Evolutionary conservation across 2,329 filamentous ascomycete species (phyloP), one percentile per base, ranked within the genome.

Genomic region (Cordyceps cateniannulata): DNA sequence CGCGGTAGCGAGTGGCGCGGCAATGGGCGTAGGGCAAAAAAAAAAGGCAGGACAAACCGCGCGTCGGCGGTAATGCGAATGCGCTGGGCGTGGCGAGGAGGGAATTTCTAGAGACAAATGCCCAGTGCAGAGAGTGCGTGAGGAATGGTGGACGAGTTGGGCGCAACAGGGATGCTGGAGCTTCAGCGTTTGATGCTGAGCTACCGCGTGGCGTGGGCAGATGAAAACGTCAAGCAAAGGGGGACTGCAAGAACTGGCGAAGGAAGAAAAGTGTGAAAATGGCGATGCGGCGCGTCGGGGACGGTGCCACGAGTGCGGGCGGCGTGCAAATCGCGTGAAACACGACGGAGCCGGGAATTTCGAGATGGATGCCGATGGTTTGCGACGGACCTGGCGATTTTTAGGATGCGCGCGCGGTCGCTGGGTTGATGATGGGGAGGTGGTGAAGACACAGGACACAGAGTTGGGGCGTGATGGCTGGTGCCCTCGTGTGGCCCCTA

Each of bases 381-480:
- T 79, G 78, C 77, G 77, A 79, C 77, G 75, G 79, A 79, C 80
- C 77, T 79, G 79, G 80, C 77, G 81, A 82, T 82, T 80, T 82
- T 82, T 79, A 75, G 69, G 80, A 84, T 84, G 81, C 81, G 81
- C 81, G 81, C 79, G 72, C 76, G 32, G 32, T 80, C 74, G 75
- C 76, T 75, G 69, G n/a, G 69, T 74, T 76, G 74, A 77, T 77
- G 76, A 79, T 77, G 76, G 74, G 77, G 78, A 79, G 69, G 73
- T 78, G 77, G 78, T 79, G 77, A 79, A 77, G 76, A 77, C 76
- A 78, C 76, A 77, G 74, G 72, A 69, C 75, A 75, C 76, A 78
- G 78, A 76, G 77, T 79, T 76, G 74, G 72, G 68, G 74, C 74
- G 75, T 77, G 76, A 77, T 74, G 75, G 76, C 72, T 74, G 72